phyloP scores from a whole-genome alignment of 1,284 basidiomycete genomes.

The Meira miltonrushii region DNA sequence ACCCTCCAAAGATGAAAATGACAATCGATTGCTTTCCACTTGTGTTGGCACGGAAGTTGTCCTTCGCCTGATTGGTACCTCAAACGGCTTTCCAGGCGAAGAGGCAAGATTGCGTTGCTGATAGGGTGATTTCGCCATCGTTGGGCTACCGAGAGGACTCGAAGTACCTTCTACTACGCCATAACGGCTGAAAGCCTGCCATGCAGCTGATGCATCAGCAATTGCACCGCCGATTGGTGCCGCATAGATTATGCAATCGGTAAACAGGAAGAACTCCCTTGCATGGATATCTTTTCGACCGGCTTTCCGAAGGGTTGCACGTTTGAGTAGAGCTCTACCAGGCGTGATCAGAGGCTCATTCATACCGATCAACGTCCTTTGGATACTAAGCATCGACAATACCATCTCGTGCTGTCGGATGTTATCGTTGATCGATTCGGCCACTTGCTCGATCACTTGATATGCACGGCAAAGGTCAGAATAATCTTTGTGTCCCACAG shows the following conservation, averaged over 20 bases:
- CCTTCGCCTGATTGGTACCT: constrained; percentile 30
- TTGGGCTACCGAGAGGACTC: not conserved
- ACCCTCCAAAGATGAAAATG: not conserved
- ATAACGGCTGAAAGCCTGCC: constrained; percentile 21
- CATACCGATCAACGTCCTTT: constrained; percentile 39
- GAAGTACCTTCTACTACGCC: not conserved
- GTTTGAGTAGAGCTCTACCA: constrained; percentile 39
- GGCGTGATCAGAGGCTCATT: constrained; percentile 45
- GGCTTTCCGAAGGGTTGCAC: constrained; percentile 46
- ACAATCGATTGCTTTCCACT: constrained; percentile 2
- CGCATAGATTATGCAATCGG: constrained; percentile 48
- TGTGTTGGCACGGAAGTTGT: not conserved
- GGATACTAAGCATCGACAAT: constrained; percentile 43
- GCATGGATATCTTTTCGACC: constrained; percentile 48
- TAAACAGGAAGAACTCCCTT: constrained; percentile 49
- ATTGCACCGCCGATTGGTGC: constrained; percentile 33
- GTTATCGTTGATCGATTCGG: constrained; percentile 47
- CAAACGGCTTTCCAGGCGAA: not conserved
- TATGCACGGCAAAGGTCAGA: constrained; percentile 28
- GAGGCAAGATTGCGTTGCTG: not conserved
- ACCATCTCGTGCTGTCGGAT: constrained; percentile 49
- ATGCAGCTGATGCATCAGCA: constrained; percentile 37
- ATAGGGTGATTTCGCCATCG: not conserved
- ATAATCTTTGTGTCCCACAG: constrained; percentile 35
- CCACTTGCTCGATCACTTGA: constrained; percentile 42